Percentiles rank a stretch among this genome's conserved stretches.
Conservation (phyloP, 1,284 basidiomycete species). For the Leccinum griseonigrum region DNA sequence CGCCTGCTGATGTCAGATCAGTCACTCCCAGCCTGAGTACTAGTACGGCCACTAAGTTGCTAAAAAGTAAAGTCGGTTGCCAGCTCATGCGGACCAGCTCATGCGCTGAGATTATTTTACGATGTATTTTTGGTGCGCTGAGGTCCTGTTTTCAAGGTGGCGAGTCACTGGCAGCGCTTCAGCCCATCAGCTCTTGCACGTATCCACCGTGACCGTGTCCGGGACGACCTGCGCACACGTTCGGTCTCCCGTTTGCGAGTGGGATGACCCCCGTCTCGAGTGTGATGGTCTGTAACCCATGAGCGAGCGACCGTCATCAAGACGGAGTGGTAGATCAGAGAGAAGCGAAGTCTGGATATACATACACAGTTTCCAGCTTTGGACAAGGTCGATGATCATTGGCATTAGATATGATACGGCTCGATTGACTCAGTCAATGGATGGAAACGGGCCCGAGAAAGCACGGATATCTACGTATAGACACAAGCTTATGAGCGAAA, state of each 20-base stretch:
- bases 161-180: neutral
- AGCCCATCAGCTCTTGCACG: constrained; percentile 25
- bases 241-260: constrained; percentile 77
- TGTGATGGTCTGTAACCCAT: constrained; percentile 62
- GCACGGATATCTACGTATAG: too few species aligned
- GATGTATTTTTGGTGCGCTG: too few species aligned
- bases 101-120: too few species aligned
- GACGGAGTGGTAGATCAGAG: constrained; percentile 53
- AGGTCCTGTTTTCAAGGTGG: too few species aligned
- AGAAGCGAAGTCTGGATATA: constrained; percentile 67
- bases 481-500: too few species aligned
- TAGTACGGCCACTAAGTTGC: too few species aligned
- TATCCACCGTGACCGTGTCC: constrained; percentile 48
- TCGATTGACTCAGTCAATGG: too few species aligned
- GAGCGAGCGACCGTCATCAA: constrained; percentile 59
- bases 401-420: too few species aligned
- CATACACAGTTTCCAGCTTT: constrained; percentile 63
- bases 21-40: too few species aligned
- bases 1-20: constrained; percentile 10
- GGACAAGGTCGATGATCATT: constrained; percentile 41
- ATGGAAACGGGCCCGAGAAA: too few species aligned
- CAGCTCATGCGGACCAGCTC: too few species aligned
- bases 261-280: constrained; percentile 76
- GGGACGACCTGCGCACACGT: constrained; percentile 63
- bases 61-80: too few species aligned